A percentile compares a stretch with the other conserved stretches of the same genome.
Conservation (phyloP, 2,329 filamentous ascomycete genomes). For the Phaeomoniella chlamydospora region DNA sequence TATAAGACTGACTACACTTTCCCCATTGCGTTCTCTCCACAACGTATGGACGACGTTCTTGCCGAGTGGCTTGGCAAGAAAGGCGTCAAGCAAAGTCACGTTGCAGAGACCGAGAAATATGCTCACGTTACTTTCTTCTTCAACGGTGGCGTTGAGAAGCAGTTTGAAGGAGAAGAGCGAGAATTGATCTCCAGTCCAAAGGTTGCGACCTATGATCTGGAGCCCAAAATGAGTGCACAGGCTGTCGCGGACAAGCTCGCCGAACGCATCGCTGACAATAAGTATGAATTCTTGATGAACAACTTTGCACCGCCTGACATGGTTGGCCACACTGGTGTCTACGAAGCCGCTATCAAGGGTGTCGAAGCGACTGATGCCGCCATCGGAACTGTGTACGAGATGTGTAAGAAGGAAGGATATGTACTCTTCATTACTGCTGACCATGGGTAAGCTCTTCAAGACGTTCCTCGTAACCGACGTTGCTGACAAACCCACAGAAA, state of each 20-base stretch:
- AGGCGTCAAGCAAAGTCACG: conserved; percentile 79
- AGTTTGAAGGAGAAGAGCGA: conserved; percentile 78
- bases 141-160: conserved; percentile 96
- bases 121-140: conserved; percentile 99
- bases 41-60: conserved; percentile 95
- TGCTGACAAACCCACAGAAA: conserved; percentile 38
- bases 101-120: conserved; percentile 98
- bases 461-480: background rate
- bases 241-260: conserved; percentile 77
- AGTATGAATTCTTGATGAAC: conserved; percentile 98
- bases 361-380: conserved; percentile 80
- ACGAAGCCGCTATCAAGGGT: conserved; percentile 80
- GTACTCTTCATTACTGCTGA: conserved; percentile 91
- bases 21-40: conserved; percentile 80
- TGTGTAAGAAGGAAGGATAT: conserved; percentile 86
- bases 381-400: conserved; percentile 83
- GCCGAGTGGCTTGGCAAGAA: conserved; percentile 93
- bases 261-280: conserved; percentile 71
- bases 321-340: conserved; percentile 97
- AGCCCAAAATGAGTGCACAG: conserved; percentile 91
- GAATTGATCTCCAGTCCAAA: conserved; percentile 92
- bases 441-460: conserved; percentile 50
- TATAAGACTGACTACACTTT: conserved; percentile 96
- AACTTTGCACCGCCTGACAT: conserved; percentile 99
- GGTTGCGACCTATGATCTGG: conserved; percentile 88